Base-by-base conservation (phyloP, 106 monocot species). In the Dactylorhiza incarnata region DNA sequence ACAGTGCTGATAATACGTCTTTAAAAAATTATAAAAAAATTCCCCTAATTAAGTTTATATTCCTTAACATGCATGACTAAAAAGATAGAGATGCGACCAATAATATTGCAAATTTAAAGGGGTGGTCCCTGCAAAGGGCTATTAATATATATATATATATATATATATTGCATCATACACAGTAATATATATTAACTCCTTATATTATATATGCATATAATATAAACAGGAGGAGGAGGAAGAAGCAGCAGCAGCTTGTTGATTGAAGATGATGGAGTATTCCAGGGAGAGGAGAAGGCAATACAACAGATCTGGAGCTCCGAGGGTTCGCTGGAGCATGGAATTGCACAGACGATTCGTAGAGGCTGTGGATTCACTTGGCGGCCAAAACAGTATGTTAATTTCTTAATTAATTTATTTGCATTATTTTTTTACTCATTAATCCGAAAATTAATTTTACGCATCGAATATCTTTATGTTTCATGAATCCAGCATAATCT, bases 281-380 rank as follows among this genome's bases (percentile, higher is more conserved):
- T 4, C 23, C 8, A 20, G 73, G 22, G 88, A 72, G 49, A 84
- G 82, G 67, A 82, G 85, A 82, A 79, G 79, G 73, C 85, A 85
- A 61, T 95, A 95, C 81, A 83, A 79, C 46, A 80, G 92, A 53
- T 90, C 95, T 1, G 89, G 86, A 12, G 74, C 79, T 25, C 95
- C 95, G 2, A 85, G 95, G 72, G 78, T 92, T 50, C 86, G 88
- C 62, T 95, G 95, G 95, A 86, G 89, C 25, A 89, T 88, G 78
- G 92, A 92, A 73, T 88, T 95, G 15, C 95, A 95, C 61, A 78
- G 70, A 51, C 68, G 79, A 23, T 95, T 95, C 65, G 79, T 90
- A 45, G 81, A 86, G 7, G 89, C 88, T 14, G 82, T 95, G 53
- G 62, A 81, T 14, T 74, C 45, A 79, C 92, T 95, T 47, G 95